These are phyloP conservation scores for Boletus coccyginus DNA, from an alignment of 768 basidiomycete species.

Conservation along the genomic window DNA sequence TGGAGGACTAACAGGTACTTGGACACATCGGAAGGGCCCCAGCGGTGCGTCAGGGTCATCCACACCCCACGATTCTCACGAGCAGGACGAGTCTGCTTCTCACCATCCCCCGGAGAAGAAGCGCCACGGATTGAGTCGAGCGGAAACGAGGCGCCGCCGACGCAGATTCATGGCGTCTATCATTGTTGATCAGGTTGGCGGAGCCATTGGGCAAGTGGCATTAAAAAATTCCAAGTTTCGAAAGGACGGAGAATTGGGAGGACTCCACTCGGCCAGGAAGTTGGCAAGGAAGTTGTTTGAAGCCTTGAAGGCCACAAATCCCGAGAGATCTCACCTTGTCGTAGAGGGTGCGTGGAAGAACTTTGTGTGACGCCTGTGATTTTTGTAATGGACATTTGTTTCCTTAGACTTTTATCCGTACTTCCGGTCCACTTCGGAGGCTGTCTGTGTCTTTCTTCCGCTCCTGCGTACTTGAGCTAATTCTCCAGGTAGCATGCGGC, in stretches of 20 bases:
- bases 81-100: constrained; percentile 10
- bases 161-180: constrained; percentile 58
- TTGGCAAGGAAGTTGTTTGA: constrained; percentile 69
- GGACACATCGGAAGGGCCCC: constrained; percentile 16
- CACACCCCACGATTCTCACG: constrained; percentile 3
- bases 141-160: constrained; percentile 39
- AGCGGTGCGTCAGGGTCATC: constrained; percentile 4
- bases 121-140: constrained; percentile 20
- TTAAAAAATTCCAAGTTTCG: constrained; percentile 64
- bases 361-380: neutral
- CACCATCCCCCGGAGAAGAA: constrained; percentile 11
- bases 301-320: constrained; percentile 55
- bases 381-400: neutral
- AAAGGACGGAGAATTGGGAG: constrained; percentile 50
- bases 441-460: constrained; percentile 37
- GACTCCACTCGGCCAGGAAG: constrained; percentile 60
- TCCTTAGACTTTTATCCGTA: constrained; percentile 74
- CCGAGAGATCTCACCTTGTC: constrained; percentile 57
- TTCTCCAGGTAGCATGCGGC: constrained; percentile 51
- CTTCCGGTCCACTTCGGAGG: constrained; percentile 68
- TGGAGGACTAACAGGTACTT: constrained; percentile 13
- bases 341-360: constrained; percentile 53
- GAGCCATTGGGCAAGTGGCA: constrained; percentile 67
- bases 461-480: neutral
- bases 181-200: constrained; percentile 66